phyloP scores from a whole-genome alignment of 2,329 filamentous ascomycete species.

The Arthrinium puccinioides region DNA sequence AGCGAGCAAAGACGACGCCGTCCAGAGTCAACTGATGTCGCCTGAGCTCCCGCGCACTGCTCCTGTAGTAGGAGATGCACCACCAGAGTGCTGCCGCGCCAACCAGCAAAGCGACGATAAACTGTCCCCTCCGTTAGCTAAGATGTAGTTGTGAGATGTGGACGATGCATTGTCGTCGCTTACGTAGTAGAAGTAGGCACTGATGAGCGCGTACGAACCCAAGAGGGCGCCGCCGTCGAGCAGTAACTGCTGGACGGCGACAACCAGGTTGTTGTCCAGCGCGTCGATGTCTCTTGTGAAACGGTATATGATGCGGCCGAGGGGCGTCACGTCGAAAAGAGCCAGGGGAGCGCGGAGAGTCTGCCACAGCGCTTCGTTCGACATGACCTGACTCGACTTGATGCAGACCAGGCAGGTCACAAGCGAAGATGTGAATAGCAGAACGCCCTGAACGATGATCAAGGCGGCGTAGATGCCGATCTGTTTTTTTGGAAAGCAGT shows the following conservation, averaged over 20 bases:
- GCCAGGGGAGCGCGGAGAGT: conserved; percentile 69
- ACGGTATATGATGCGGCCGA: conserved; percentile 96
- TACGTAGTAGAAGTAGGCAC: conserved; percentile 91
- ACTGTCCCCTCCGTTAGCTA: too few species aligned
- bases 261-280: conserved; percentile 87
- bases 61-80: conserved; percentile 78
- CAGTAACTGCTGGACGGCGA: conserved; percentile 88
- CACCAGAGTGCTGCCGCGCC: conserved; percentile 72
- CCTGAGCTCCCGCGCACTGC: conserved; percentile 89
- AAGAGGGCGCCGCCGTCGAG: conserved; percentile 76
- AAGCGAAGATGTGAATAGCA: conserved; percentile 77
- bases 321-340: conserved; percentile 93
- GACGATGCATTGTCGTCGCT: too few species aligned
- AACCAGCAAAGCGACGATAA: conserved; percentile 53
- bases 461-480: conserved; percentile 65
- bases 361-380: conserved; percentile 68
- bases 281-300: conserved; percentile 94
- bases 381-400: conserved; percentile 70
- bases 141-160: too few species aligned
- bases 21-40: conserved; percentile 84
- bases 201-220: conserved; percentile 80
- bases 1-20: conserved; percentile 81
- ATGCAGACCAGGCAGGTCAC: conserved; percentile 73
- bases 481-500: too few species aligned
- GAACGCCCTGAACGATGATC: conserved; percentile 59